These are phyloP conservation scores for Syzygium oleosum DNA, from an alignment of 345 rosid genomes.

Conservation along the genomic window DNA sequence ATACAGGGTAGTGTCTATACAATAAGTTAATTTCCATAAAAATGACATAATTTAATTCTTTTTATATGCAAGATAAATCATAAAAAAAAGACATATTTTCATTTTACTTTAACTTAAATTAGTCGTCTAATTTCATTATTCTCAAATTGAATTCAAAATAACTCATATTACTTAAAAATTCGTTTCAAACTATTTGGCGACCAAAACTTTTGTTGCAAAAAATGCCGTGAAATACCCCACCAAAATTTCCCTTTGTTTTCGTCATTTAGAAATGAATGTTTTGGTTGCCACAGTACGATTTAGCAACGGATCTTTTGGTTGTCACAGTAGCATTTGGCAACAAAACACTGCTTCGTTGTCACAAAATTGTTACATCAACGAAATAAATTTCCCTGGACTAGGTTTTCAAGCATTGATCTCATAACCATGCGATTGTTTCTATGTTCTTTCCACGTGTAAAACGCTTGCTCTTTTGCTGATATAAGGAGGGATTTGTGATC, in stretches of 20 bases:
- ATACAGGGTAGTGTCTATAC: not conserved
- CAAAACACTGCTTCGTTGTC: not conserved
- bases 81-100: not conserved
- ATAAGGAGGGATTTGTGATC: not conserved
- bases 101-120: not conserved
- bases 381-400: not conserved
- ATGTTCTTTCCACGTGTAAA: too few relatives aligned
- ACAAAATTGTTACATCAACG: not conserved
- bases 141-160: not conserved
- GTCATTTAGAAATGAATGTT: not conserved
- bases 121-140: not conserved
- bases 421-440: rapidly evolving
- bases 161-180: not conserved
- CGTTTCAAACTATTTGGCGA: not conserved
- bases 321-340: not conserved
- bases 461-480: too few relatives aligned
- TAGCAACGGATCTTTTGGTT: not conserved
- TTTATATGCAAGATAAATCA: not conserved
- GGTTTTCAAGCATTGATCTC: not conserved
- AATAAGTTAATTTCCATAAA: not conserved
- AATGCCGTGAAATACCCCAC: not conserved
- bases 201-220: not conserved
- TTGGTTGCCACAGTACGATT: not conserved
- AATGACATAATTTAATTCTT: not conserved
- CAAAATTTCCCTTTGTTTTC: not conserved